Percentiles rank a stretch among this genome's conserved stretches.
These are phyloP conservation scores for Fusarium pseudoanthophilum DNA, from an alignment of 2,329 filamentous ascomycete species.

Conservation along the genomic window DNA sequence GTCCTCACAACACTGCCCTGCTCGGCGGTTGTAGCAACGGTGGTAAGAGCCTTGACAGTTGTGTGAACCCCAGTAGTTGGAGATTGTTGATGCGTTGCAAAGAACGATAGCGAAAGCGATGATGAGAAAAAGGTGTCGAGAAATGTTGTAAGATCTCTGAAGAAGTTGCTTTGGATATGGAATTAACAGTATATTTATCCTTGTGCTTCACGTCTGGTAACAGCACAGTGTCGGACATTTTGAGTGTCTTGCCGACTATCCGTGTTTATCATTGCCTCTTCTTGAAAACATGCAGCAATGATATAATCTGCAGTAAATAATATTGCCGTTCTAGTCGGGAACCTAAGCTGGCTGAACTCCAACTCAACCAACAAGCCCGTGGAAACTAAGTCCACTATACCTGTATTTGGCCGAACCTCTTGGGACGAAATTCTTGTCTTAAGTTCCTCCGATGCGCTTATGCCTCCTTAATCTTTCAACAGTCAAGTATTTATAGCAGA, in stretches of 20 bases:
- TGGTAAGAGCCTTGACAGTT: too few relatives aligned
- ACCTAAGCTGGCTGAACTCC: neutral
- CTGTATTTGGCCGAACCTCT: neutral
- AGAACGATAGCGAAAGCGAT: neutral
- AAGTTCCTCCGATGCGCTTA: neutral
- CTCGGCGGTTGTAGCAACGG: too few relatives aligned
- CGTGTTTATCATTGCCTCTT: neutral
- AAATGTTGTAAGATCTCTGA: neutral
- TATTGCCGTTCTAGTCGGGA: neutral
- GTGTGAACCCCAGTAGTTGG: too few relatives aligned
- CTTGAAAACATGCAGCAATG: neutral
- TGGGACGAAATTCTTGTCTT: neutral
- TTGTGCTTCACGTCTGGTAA: too few relatives aligned
- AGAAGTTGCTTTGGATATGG: neutral
- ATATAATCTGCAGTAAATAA: neutral
- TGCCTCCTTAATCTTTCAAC: neutral
- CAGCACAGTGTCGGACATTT: neutral
- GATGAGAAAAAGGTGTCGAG: neutral
- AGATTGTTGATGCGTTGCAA: too few relatives aligned
- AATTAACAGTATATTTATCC: neutral
- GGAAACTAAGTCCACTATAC: neutral
- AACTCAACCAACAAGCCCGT: neutral
- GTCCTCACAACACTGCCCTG: too few relatives aligned
- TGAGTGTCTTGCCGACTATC: neutral
- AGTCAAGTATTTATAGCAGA: neutral